These are phyloP conservation scores for Chalciporus chontae DNA, from an alignment of 768 basidiomycete species.

Conservation along the genomic window DNA sequence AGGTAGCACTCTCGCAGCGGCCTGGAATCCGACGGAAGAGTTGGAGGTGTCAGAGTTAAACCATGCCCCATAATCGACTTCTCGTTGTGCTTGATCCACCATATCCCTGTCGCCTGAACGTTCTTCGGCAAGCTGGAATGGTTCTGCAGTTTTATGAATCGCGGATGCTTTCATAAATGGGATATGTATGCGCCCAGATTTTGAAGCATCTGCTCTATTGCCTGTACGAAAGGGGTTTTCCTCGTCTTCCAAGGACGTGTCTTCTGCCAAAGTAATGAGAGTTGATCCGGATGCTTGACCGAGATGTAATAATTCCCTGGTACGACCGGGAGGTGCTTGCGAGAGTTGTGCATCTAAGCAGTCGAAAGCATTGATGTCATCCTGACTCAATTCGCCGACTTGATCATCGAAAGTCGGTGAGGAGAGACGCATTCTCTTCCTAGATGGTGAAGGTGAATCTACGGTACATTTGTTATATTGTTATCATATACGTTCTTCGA, in stretches of 20 bases:
- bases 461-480: background rate
- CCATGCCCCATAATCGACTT: constrained; percentile 47
- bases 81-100: constrained; percentile 39
- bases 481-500: background rate
- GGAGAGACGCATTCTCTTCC: constrained; percentile 60
- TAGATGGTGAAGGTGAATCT: constrained; percentile 37
- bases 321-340: constrained; percentile 22
- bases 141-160: background rate
- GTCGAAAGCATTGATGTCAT: constrained; percentile 55
- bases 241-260: constrained; percentile 8
- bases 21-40: constrained; percentile 35
- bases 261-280: background rate
- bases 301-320: background rate
- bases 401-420: constrained; percentile 64
- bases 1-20: constrained; percentile 28
- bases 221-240: constrained; percentile 21
- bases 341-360: constrained; percentile 45
- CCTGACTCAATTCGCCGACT: constrained; percentile 47
- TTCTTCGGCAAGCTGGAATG: background rate
- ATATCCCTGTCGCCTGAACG: constrained; percentile 20
- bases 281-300: background rate
- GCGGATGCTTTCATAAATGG: constrained; percentile 18
- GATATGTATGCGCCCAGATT: constrained; percentile 11
- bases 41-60: constrained; percentile 38
- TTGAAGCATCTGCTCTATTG: background rate